phyloP scores from a whole-genome alignment of 2,329 filamentous ascomycete genomes.

The Fusarium beomiforme region DNA sequence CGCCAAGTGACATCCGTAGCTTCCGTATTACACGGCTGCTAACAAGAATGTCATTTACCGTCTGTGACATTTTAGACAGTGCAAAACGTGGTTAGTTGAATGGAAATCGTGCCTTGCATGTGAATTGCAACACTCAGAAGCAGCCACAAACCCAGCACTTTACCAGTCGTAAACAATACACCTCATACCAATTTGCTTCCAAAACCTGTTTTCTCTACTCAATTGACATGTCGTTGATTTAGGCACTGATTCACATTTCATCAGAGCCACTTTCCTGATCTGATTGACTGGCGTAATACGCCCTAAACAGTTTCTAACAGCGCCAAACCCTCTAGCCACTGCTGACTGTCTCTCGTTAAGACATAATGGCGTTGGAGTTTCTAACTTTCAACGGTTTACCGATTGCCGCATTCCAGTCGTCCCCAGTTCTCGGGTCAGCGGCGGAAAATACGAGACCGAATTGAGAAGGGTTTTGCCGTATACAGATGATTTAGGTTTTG shows the following conservation, averaged over 20 bases:
- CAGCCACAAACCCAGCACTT: background rate
- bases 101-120: background rate
- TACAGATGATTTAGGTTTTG: background rate
- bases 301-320: background rate
- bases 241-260: background rate
- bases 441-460: background rate
- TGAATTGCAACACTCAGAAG: background rate
- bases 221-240: background rate
- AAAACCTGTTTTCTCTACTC: no score
- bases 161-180: background rate
- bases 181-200: no score
- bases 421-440: background rate
- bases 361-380: background rate
- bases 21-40: background rate
- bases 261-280: conserved; percentile 4
- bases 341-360: background rate
- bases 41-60: background rate
- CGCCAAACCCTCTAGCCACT: conserved; percentile 12
- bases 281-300: background rate
- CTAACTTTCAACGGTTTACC: background rate
- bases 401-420: conserved; percentile 3
- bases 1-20: background rate
- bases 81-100: background rate
- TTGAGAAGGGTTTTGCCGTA: background rate
- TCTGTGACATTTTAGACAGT: background rate